Conservation (phyloP, 2,329 filamentous ascomycete genomes). For the Penicillium hordei region DNA sequence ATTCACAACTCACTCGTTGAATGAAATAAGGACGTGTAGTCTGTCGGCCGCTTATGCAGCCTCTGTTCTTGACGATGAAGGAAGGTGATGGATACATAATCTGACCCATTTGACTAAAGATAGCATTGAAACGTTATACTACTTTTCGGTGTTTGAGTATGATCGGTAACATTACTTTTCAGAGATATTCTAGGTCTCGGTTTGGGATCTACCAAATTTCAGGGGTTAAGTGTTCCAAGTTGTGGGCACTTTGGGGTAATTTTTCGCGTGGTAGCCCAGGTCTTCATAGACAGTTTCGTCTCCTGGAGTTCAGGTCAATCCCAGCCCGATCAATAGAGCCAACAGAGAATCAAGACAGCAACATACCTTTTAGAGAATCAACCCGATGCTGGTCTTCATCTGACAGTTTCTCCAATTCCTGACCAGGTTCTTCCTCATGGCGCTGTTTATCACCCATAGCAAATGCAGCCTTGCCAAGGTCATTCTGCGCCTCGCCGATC, state of each 20-base stretch:
- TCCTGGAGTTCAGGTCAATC: constrained; percentile 37
- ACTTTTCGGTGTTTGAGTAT: too few species aligned
- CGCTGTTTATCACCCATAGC: constrained; percentile 49
- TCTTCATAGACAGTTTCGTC: constrained; percentile 63
- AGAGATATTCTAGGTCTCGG: background rate
- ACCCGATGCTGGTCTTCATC: constrained; percentile 71
- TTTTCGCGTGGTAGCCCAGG: constrained; percentile 57
- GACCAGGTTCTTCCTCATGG: constrained; percentile 62
- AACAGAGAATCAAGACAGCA: background rate
- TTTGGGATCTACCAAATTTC: background rate
- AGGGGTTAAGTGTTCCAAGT: constrained; percentile 51
- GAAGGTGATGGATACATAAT: background rate
- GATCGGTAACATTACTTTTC: background rate
- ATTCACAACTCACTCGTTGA: background rate
- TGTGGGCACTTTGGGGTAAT: constrained; percentile 64
- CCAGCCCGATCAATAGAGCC: background rate
- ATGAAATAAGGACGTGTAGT: background rate
- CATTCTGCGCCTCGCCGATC: constrained; percentile 59
- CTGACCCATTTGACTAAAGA: background rate
- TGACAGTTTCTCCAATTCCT: constrained; percentile 73
- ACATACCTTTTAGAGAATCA: constrained; percentile 55
- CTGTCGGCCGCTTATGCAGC: background rate
- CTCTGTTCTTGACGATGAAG: background rate
- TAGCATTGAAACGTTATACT: background rate
- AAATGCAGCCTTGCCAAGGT: constrained; percentile 37